Evolutionary conservation across 1,139 yeast species (phyloP).

Genomic region (Suhomyces taliae): DNA sequence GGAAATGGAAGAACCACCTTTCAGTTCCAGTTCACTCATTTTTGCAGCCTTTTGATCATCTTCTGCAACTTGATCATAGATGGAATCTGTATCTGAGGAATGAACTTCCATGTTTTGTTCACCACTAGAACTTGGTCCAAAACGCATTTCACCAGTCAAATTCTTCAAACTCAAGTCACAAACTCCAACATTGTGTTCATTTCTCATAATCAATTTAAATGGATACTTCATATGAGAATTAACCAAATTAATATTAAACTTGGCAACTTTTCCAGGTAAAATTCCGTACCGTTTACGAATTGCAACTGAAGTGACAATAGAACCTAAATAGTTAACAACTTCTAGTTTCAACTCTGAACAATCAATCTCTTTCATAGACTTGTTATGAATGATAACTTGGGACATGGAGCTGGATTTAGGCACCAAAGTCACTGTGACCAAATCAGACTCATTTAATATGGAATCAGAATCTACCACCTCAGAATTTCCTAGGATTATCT

Average conservation of each 20-base stretch:
- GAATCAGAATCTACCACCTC: neutral
- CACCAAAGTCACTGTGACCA: conserved; percentile 25
- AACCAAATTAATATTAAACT: conserved; percentile 35
- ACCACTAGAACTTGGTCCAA: neutral
- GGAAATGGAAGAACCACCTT: conserved; percentile 9
- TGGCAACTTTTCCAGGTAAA: conserved; percentile 30
- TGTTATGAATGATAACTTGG: conserved; percentile 35
- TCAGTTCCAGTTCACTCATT: neutral
- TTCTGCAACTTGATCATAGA: neutral
- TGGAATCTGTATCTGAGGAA: conserved; percentile 1
- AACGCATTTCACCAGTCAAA: conserved; percentile 21
- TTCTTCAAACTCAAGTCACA: conserved; percentile 28
- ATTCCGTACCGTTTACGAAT: conserved; percentile 36
- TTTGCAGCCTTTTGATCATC: neutral
- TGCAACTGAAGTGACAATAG: conserved; percentile 26
- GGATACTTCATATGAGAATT: conserved; percentile 39
- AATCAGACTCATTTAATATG: conserved; percentile 6
- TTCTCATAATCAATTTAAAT: conserved; percentile 30
- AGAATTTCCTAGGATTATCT: neutral
- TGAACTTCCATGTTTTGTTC: neutral
- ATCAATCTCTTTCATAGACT: conserved; percentile 25
- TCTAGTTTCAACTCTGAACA: conserved; percentile 34
- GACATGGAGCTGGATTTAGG: conserved; percentile 36
- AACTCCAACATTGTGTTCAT: conserved; percentile 22
- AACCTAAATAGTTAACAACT: conserved; percentile 33